Evolutionary conservation across 192 early-diverging fungal species (phyloP).

Genomic region (Linderina pennispora): DNA sequence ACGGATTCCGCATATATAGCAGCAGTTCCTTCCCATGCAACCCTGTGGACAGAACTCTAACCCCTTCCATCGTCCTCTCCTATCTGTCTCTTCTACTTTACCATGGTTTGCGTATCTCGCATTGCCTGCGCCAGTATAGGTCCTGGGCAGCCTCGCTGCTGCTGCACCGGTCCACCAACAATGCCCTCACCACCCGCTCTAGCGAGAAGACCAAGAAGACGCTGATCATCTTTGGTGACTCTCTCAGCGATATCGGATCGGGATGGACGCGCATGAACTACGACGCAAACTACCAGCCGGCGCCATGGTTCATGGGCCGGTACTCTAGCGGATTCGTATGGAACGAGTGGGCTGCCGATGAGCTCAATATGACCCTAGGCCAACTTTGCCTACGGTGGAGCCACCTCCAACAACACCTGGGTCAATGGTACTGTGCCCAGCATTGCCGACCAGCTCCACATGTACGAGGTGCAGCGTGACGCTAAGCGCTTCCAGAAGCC

Average conservation of each 20-base stretch:
- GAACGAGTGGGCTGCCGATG: constrained; percentile 7
- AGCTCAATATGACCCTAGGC: constrained; percentile 7
- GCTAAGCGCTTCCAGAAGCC: constrained; percentile 1
- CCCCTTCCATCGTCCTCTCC: too few relatives aligned
- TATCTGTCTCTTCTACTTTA: too few relatives aligned
- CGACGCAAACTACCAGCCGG: constrained; percentile 4
- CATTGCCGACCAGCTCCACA: constrained; percentile 1
- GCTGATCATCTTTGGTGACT: constrained; percentile 6
- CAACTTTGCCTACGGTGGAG: constrained; percentile 11
- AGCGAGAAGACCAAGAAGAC: neutral
- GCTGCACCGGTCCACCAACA: neutral
- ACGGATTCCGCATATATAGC: too few relatives aligned
- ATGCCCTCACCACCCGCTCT: neutral
- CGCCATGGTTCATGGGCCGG: constrained; percentile 9
- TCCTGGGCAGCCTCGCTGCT: neutral
- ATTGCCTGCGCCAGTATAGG: too few relatives aligned
- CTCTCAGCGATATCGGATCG: constrained; percentile 7
- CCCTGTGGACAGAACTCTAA: too few relatives aligned
- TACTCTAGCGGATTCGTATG: constrained; percentile 7
- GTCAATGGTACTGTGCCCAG: constrained; percentile 2
- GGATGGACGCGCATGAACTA: constrained; percentile 4
- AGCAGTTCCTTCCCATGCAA: too few relatives aligned
- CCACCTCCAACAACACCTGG: neutral
- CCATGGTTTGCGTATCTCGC: too few relatives aligned
- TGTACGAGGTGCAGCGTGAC: constrained; percentile 2